Evolutionary conservation across 2,329 filamentous ascomycete genomes (phyloP).

Genomic region (Pyrenochaeta sp.): DNA sequence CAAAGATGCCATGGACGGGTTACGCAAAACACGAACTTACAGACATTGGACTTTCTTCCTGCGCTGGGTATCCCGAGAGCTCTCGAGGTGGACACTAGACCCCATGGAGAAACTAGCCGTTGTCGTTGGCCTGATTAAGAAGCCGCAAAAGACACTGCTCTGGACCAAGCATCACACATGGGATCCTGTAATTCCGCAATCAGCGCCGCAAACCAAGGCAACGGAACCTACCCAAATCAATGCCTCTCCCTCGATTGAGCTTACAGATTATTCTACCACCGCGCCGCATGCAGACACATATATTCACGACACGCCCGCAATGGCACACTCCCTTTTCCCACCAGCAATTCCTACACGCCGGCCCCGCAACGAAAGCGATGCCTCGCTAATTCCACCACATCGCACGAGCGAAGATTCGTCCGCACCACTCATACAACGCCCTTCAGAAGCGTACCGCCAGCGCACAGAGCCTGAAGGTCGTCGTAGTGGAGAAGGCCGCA

Average conservation of each 20-base stretch:
- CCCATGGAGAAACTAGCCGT: constrained; percentile 23
- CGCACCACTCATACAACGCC: constrained; percentile 13
- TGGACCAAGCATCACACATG: constrained; percentile 28
- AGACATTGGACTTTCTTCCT: constrained; percentile 24
- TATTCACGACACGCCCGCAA: constrained; percentile 24
- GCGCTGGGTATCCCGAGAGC: constrained; percentile 15
- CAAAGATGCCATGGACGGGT: constrained; percentile 33
- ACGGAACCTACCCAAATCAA: background rate
- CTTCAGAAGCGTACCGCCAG: constrained; percentile 17
- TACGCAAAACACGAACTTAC: constrained; percentile 36
- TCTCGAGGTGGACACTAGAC: constrained; percentile 19
- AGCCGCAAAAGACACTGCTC: constrained; percentile 30
- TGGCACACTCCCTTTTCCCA: constrained; percentile 30
- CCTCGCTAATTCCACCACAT: background rate
- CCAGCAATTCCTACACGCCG: constrained; percentile 19
- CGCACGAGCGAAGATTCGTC: constrained; percentile 8
- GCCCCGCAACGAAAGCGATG: constrained; percentile 21
- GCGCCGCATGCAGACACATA: constrained; percentile 3
- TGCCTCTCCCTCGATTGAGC: constrained; percentile 19
- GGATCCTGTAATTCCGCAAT: constrained; percentile 4
- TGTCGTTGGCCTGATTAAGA: constrained; percentile 24
- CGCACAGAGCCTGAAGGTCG: constrained; percentile 7
- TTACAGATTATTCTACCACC: constrained; percentile 20
- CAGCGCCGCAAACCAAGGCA: background rate
- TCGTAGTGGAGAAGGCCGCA: constrained; percentile 6